Conservation (phyloP, 1,284 basidiomycete species). For the Mycosarcoma maydis region DNA sequence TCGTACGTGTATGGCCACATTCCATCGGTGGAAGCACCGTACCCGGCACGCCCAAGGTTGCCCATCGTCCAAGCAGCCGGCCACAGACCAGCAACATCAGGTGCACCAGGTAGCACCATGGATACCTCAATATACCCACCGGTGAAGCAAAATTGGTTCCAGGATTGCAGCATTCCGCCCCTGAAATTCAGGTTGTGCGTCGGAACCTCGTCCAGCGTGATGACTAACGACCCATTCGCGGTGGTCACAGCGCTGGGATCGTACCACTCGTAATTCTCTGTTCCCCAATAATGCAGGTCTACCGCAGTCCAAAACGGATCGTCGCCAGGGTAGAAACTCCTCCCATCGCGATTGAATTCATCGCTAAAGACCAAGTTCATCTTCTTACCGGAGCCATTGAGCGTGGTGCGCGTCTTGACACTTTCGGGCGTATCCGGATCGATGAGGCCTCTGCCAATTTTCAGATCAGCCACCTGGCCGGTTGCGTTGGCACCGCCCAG, state of each 20-base stretch:
- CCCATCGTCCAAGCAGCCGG: slow-evolving; percentile 85
- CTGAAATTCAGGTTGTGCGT: slow-evolving; percentile 75
- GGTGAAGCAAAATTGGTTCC: slow-evolving; percentile 96
- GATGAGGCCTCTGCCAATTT: slow-evolving; percentile 53
- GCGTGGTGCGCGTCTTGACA: slow-evolving; percentile 65
- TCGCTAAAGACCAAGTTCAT: slow-evolving; percentile 66
- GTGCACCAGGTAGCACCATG: slow-evolving; percentile 83
- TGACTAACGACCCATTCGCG: slow-evolving; percentile 78
- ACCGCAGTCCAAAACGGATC: slow-evolving; percentile 79
- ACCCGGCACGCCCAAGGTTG: slow-evolving; percentile 70
- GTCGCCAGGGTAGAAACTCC: slow-evolving; percentile 72
- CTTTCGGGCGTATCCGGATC: slow-evolving; percentile 67
- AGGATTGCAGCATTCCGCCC: slow-evolving; percentile 71
- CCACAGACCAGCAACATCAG: slow-evolving; percentile 72
- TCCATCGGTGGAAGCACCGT: slow-evolving; percentile 71
- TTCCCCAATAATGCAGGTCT: slow-evolving; percentile 76
- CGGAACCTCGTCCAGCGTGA: slow-evolving; percentile 70
- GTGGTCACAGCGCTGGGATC: slow-evolving; percentile 85
- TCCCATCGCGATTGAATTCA: slow-evolving; percentile 65
- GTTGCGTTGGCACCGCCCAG: slow-evolving; percentile 56
- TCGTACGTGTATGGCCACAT: slow-evolving; percentile 75
- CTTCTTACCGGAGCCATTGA: slow-evolving; percentile 68
- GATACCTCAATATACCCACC: slow-evolving; percentile 83
- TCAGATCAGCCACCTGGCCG: slow-evolving; percentile 52
- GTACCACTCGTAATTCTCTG: slow-evolving; percentile 69